A percentile compares a stretch with the other conserved stretches of the same genome.
These are phyloP conservation scores for Pulicaria dysenterica DNA, from an alignment of 129 eudicot species.

Conservation along the genomic window DNA sequence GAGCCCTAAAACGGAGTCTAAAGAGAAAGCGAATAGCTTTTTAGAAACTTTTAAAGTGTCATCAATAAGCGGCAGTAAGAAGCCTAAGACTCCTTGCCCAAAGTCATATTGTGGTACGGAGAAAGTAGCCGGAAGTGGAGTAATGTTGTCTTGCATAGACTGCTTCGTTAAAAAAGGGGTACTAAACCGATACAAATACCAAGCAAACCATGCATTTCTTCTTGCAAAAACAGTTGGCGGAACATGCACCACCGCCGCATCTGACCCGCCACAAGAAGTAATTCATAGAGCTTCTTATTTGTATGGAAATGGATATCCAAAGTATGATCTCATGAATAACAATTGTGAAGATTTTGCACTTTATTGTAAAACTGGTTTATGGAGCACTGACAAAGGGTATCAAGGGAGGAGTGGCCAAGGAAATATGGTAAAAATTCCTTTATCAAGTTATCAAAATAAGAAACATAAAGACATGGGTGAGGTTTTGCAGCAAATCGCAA, in stretches of 20 bases:
- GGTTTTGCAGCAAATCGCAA: background rate
- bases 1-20: background rate
- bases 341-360: slow-evolving; percentile 18
- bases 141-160: slow-evolving; percentile 15
- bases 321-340: background rate
- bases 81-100: background rate
- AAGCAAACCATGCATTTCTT: slow-evolving; percentile 5
- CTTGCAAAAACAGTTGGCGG: background rate
- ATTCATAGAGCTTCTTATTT: slow-evolving; percentile 3
- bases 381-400: background rate
- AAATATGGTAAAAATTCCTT: background rate
- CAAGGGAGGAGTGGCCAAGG: slow-evolving; percentile 24
- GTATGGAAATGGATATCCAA: background rate
- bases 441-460: no score
- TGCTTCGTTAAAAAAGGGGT: slow-evolving; percentile 10
- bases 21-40: background rate
- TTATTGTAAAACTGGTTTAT: slow-evolving; percentile 4
- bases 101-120: background rate
- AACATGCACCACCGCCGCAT: slow-evolving; percentile 12
- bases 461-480: no score
- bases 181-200: slow-evolving; percentile 10
- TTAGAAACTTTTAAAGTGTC: background rate
- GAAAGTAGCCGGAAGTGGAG: slow-evolving; percentile 13
- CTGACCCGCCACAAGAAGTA: slow-evolving; percentile 7
- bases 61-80: background rate